Base-by-base conservation (phyloP, 805 yeast species). In the Candida patagonica region DNA sequence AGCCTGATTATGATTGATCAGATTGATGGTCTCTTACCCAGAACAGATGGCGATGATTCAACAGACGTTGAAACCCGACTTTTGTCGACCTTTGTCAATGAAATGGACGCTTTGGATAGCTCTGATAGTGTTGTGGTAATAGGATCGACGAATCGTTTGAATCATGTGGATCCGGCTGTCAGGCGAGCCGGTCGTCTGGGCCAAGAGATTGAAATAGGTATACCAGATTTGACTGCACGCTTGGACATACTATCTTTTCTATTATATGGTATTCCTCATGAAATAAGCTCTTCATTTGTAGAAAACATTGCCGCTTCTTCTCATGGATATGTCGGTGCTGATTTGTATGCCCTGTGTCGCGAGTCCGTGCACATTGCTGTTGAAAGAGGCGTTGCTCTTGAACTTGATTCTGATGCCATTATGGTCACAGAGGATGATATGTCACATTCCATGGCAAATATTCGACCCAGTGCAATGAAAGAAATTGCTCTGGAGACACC, bases 21-120 rank as follows among this genome's bases (percentile, higher is more conserved):
- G 56, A 77, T 92, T 29, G 98, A 92, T 58, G 84, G 96, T 0
- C 59, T 92, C 27, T 94, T 86, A 0, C 98, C 98, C 3, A 76
- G 73, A 47, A 66, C 96, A 41, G 78, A 76, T 37, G 73, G 75
- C 44, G 96, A 88, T 52, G 96, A 86, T 42, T 68, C 87, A 2
- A 92, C 94, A 1, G 96, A 89, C 55, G 82, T 87, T 0, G 97
- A 92, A 55, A 74, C 83, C 32, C 63, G 98, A 45, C 87, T 92
- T 2, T 94, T 89, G 20, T 92, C 96, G 0, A 87, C 96, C 0
- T 58, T 92, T 29, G 63, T 85, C 41, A 84, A 94, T 0, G 73
- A 92, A 52, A 92, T 92, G 99, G 99, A 92, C 61, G 98, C 98
- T 70, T 89, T 92, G 97, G 88, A 89, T 65, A 94, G 96, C 10